A percentile compares a stretch with the other conserved stretches of the same genome.
Conservation (phyloP, 2,329 filamentous ascomycete species). For the Colletotrichum plurivorum region DNA sequence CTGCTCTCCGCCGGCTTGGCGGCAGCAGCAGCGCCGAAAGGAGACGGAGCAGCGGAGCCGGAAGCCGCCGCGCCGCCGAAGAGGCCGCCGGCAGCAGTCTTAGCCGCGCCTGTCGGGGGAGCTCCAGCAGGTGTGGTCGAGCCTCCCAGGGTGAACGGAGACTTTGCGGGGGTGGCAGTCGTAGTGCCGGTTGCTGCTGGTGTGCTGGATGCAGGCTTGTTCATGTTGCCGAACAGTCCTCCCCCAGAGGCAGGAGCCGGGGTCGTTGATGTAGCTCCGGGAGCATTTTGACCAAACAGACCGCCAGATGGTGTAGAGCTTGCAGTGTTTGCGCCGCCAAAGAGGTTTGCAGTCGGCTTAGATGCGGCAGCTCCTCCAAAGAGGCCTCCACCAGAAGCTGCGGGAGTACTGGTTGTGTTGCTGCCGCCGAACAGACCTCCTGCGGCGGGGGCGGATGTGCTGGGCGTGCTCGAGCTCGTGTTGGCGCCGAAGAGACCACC, state of each 20-base stretch:
- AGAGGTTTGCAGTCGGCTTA: conserved; percentile 44
- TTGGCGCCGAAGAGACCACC: conserved; percentile 32
- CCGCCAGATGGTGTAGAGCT: conserved; percentile 44
- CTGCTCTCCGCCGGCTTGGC: conserved; percentile 30
- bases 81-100: conserved; percentile 48
- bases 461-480: conserved; percentile 32
- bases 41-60: conserved; percentile 33
- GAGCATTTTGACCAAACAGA: conserved; percentile 47
- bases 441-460: conserved; percentile 40
- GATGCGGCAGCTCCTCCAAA: conserved; percentile 43
- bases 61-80: conserved; percentile 47
- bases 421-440: conserved; percentile 40
- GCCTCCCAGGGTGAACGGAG: conserved; percentile 59
- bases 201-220: conserved; percentile 31
- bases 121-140: conserved; percentile 71
- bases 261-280: conserved; percentile 42
- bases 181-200: conserved; percentile 35
- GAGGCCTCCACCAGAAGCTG: conserved; percentile 37
- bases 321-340: conserved; percentile 44
- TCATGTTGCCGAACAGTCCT: conserved; percentile 34
- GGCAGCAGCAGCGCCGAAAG: conserved; percentile 34
- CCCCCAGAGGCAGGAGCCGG: conserved; percentile 42
- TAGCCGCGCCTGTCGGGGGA: conserved; percentile 58
- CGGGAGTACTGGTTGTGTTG: conserved; percentile 22
- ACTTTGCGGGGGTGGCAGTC: conserved; percentile 62